A percentile compares a stretch with the other conserved stretches of the same genome.
These are phyloP conservation scores for Fistulifera pelliculosa DNA, from an alignment of 108 stramenopile genomes.

Conservation along the genomic window DNA sequence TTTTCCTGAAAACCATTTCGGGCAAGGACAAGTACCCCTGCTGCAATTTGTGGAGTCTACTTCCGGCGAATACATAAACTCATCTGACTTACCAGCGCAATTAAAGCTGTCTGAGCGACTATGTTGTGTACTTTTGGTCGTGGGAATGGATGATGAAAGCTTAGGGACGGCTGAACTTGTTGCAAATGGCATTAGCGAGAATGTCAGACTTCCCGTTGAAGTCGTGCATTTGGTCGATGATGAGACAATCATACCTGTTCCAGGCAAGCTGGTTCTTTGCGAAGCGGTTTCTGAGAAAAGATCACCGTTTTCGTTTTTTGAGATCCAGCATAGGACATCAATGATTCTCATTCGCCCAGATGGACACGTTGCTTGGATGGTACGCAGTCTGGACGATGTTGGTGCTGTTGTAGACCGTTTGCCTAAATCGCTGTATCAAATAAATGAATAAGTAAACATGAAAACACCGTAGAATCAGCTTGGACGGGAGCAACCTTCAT, in stretches of 20 bases:
- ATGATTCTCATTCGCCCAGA: slow-evolving; percentile 47
- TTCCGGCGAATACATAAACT: neutral
- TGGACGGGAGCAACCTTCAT: too few relatives aligned
- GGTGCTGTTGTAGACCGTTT: neutral
- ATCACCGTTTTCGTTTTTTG: slow-evolving; percentile 2
- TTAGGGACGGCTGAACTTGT: neutral
- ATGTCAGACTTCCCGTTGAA: neutral
- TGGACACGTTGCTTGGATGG: slow-evolving; percentile 37
- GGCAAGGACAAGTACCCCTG: slow-evolving; percentile 3
- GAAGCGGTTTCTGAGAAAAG: slow-evolving; percentile 8
- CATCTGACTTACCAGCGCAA: slow-evolving; percentile 8
- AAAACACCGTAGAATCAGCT: too few relatives aligned
- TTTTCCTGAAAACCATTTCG: slow-evolving; percentile 19
- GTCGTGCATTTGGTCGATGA: slow-evolving; percentile 6
- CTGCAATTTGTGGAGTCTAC: slow-evolving; percentile 1
- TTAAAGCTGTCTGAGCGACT: neutral
- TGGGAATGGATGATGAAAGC: neutral
- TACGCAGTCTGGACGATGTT: neutral
- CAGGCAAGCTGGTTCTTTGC: neutral
- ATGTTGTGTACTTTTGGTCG: slow-evolving; percentile 8
- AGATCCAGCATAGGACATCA: neutral
- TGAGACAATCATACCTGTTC: neutral
- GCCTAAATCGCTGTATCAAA: neutral
- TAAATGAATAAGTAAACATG: too few relatives aligned
- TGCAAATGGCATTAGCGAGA: neutral